Base-by-base conservation (phyloP, 75 land plant species). In the Cunninghamia lanceolata region DNA sequence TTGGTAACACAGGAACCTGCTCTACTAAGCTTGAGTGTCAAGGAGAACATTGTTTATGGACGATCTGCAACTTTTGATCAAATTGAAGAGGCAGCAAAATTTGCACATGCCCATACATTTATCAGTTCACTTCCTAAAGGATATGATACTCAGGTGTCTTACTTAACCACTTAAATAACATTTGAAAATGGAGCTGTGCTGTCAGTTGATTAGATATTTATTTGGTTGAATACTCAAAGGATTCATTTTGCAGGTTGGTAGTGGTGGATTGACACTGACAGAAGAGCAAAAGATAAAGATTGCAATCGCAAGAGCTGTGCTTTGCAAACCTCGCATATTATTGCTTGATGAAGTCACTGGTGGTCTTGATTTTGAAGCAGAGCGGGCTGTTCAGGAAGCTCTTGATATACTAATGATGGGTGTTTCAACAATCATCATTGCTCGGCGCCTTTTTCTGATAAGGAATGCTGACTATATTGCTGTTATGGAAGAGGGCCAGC, bases 91-190 rank as follows among this genome's bases (percentile, higher is more conserved):
- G 99, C 99, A 85, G 99, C 99, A 16, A 98, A 98, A 86, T 95
- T 94, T 86, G 99, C 99, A 25, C 99, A 97, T 94, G 99, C 99
- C 14, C 99, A 98, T 88, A 94, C 99, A 84, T 98, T 97, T 86
- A 97, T 98, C 85, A 98, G 96, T 84, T 98, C 99, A 30, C 95
- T 98, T 85, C 94, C 93, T 47, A 90, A 89, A 80, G 99, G 97
- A 86, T 98, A 98, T 88, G 95, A 95, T 2, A 95, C 99, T 34
- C 94, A 94, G 98, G 99, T 98, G 46, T 30, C 82, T 50, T 36
- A 0, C 54, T 39, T 14, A 35, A 73, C 34, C 19, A 68, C 76
- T 82, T 3, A 45, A 46, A n/a, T 46, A 7, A 16, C 21, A 30
- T 45, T 30, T 54, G n/a, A 32, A 13, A 83, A 36, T 35, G 30